Base-by-base conservation (phyloP, 306 rosid species). In the Carpinus viminea region DNA sequence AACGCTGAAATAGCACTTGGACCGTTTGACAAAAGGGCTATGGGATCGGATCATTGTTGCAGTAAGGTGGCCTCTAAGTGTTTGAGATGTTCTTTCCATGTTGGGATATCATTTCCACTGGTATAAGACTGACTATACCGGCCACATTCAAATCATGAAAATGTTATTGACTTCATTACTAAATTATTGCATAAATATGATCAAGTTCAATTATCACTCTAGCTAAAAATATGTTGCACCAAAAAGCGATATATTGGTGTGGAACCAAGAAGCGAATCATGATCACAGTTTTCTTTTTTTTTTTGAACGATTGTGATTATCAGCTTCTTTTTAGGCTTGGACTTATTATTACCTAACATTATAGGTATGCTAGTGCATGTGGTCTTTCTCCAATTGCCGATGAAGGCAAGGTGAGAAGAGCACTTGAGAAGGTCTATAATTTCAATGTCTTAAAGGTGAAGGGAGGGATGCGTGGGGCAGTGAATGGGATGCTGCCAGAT, bases 401-500 rank as follows among this genome's bases (percentile, higher is more conserved):
- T 4, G 89, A 88, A 72, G 72, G 76, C 45, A 92, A 91, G 84
- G 92, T 85, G 64, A 84, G 69, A 55, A 87, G 90, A 83, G 90
- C 95, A 55, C 88, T 94, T 78, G 81, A 86, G 82, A 88, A 66
- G 83, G 85, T 94, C 79, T 94, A 82, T 66, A 79, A 86, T 79
- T 87, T 81, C 80, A 94, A 94, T 74, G 98, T 94, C 72, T 76
- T 91, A 80, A 94, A 92, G 86, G 83, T 92, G 64, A 85, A 87
- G 83, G 88, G 76, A 16, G 98, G 98, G 74, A 92, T 75, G 81
- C 88, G 85, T 0, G 98, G 98, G 21, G 98, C 98, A 13, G 92
- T 94, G 64, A 94, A 94, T 70, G 98, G 97, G 76, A 94, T 94
- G 98, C 83, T 91, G 26, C 95, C 98, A 26, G 81, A 94, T 87